Percentiles rank a stretch among this genome's conserved stretches.
phyloP scores from a whole-genome alignment of 768 basidiomycete genomes.

The Hortiboletus campestris region DNA sequence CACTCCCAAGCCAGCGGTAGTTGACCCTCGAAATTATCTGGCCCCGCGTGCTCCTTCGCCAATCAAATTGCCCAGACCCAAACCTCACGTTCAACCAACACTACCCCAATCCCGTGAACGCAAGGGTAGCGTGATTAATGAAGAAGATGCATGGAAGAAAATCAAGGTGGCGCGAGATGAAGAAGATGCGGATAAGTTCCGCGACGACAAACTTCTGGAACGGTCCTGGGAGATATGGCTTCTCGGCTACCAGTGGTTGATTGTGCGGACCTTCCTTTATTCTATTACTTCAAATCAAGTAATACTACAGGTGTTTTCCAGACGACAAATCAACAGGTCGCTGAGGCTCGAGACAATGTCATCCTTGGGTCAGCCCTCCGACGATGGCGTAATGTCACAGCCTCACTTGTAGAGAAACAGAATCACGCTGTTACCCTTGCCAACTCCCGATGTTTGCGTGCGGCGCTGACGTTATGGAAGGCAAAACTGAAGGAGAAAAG shows the following conservation, averaged over 20 bases:
- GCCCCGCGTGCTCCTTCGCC: constrained; percentile 27
- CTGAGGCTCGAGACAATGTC: constrained; percentile 64
- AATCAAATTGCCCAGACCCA: constrained; percentile 29
- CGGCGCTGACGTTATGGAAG: constrained; percentile 53
- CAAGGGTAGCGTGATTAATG: constrained; percentile 53
- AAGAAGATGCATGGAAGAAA: constrained; percentile 77
- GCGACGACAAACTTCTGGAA: constrained; percentile 59
- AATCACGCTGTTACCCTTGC: constrained; percentile 44
- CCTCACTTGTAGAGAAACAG: constrained; percentile 38
- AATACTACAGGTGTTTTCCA: constrained; percentile 29
- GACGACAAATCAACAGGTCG: constrained; percentile 72
- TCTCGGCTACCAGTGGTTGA: constrained; percentile 68
- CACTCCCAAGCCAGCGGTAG: constrained; percentile 14
- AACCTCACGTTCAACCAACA: constrained; percentile 16
- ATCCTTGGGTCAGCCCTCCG: constrained; percentile 57
- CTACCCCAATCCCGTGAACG: constrained; percentile 35
- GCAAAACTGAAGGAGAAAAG: constrained; percentile 50
- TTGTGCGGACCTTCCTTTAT: constrained; percentile 45
- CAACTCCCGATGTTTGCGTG: constrained; percentile 43
- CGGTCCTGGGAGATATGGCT: constrained; percentile 78
- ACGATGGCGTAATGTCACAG: constrained; percentile 53
- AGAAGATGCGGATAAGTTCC: constrained; percentile 66
- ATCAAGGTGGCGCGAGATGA: constrained; percentile 70
- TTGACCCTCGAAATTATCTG: constrained; percentile 12
- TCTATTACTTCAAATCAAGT: constrained; percentile 14